A percentile compares a stretch with the other conserved stretches of the same genome.
Conservation (phyloP, 352 stramenopile genomes). For the Aphanomyces euteiches region DNA sequence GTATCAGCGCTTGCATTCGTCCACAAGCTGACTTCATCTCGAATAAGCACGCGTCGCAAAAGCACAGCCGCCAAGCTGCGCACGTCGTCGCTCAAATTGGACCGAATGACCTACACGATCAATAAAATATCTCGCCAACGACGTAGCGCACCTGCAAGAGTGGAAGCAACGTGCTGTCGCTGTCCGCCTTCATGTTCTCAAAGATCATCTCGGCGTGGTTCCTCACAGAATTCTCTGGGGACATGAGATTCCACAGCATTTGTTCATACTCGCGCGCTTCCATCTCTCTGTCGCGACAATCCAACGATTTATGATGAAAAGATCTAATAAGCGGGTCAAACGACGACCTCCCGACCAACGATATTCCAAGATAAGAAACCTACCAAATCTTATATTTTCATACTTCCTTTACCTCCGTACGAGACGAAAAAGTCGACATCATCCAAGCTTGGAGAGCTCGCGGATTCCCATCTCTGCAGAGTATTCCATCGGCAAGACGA, state of each 20-base stretch:
- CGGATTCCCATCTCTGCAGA: no score
- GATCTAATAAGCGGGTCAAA: not conserved
- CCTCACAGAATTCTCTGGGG: slow-evolving; percentile 64
- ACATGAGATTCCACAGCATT: slow-evolving; percentile 68
- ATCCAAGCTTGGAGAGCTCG: no score
- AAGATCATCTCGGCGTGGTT: slow-evolving; percentile 65
- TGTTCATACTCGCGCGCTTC: slow-evolving; percentile 46
- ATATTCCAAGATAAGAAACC: not conserved
- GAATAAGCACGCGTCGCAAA: slow-evolving; percentile 67
- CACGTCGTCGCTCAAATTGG: slow-evolving; percentile 48
- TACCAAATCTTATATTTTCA: not conserved
- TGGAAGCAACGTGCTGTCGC: slow-evolving; percentile 52
- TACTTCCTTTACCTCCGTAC: no score
- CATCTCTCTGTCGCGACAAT: not conserved
- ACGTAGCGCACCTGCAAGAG: slow-evolving; percentile 57
- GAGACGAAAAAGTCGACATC: no score
- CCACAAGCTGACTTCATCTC: slow-evolving; percentile 76
- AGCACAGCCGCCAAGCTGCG: slow-evolving; percentile 70
- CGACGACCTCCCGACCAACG: not conserved
- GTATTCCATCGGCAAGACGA: no score
- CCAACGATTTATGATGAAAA: slow-evolving; percentile 6
- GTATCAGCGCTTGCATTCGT: slow-evolving; percentile 48
- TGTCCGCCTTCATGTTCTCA: slow-evolving; percentile 52
- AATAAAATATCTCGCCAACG: not conserved
- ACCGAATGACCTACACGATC: slow-evolving; percentile 12